These are phyloP conservation scores for Lactarius evosmus DNA, from an alignment of 768 basidiomycete genomes.

Conservation along the genomic window DNA sequence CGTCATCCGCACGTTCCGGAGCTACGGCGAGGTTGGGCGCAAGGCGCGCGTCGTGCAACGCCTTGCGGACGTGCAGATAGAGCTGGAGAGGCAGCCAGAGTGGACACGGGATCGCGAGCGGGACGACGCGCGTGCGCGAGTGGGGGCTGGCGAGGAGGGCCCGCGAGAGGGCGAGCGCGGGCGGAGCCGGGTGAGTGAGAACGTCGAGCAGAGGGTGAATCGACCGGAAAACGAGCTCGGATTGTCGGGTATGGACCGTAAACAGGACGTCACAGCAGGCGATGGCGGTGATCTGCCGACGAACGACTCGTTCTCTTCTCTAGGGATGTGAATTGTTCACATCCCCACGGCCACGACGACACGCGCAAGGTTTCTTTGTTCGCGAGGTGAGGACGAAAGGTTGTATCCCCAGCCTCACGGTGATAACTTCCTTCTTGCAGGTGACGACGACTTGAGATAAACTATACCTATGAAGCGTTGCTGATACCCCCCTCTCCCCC, in stretches of 20 bases:
- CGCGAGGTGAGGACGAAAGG: background rate
- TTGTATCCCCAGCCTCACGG: background rate
- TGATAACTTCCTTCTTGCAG: background rate
- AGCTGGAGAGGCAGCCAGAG: slow-evolving; percentile 11
- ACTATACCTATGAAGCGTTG: background rate
- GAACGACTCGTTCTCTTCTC: slow-evolving; percentile 12
- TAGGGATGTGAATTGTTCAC: slow-evolving; percentile 3
- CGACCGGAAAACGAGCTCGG: slow-evolving; percentile 2
- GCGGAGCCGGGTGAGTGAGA: background rate
- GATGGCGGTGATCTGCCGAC: background rate
- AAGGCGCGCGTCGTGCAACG: slow-evolving; percentile 18
- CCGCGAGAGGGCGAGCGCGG: background rate
- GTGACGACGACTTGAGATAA: background rate
- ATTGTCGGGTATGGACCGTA: slow-evolving; percentile 20
- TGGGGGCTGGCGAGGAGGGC: background rate
- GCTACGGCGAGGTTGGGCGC: slow-evolving; percentile 45
- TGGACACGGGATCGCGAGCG: background rate
- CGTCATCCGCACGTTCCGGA: slow-evolving; percentile 59
- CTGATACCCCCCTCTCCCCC: background rate
- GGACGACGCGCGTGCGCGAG: background rate
- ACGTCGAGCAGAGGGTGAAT: background rate
- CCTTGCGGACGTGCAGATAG: slow-evolving; percentile 29
- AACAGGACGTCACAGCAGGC: background rate
- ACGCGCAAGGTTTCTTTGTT: no score
- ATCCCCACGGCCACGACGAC: no score